Evolutionary conservation across 148 eudicot species (phyloP).

Genomic region (Gaultheria prostrata): DNA sequence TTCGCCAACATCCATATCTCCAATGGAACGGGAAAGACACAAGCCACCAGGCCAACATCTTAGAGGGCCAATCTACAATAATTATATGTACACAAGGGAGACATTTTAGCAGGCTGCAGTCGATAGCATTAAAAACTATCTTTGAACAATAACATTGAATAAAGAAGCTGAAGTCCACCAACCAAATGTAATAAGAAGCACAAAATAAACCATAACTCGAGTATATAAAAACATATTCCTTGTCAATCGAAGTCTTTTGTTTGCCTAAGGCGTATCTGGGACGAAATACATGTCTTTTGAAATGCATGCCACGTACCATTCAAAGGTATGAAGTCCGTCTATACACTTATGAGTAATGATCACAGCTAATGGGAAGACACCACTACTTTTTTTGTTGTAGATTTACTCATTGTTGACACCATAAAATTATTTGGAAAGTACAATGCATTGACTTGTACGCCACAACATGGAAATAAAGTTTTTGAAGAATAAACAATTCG

Average conservation of each 20-base stretch:
- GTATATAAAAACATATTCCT: not conserved
- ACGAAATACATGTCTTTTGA: not conserved
- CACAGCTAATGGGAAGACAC: not conserved
- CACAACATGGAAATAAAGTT: not conserved
- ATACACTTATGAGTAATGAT: not conserved
- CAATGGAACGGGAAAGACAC: slow-evolving; percentile 93
- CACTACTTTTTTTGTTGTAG: not conserved
- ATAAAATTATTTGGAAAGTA: not conserved
- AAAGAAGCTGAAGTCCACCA: not conserved
- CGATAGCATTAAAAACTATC: not conserved
- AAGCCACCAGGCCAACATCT: slow-evolving; percentile 99
- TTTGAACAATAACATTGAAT: slow-evolving; percentile 5
- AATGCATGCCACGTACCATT: not conserved
- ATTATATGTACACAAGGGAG: slow-evolving; percentile 7
- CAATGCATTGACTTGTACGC: slow-evolving; percentile 1
- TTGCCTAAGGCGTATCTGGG: not conserved
- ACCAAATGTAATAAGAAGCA: not conserved
- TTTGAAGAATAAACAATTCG: not conserved
- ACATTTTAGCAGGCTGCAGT: not conserved
- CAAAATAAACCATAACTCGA: not conserved
- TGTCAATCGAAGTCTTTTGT: not conserved
- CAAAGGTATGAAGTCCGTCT: not conserved
- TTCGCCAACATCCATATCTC: slow-evolving; percentile 98
- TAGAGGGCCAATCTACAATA: slow-evolving; percentile 83
- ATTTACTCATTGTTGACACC: too few relatives aligned